Base-by-base conservation (phyloP, 305 asterid species). In the Fraxinus albicans region DNA sequence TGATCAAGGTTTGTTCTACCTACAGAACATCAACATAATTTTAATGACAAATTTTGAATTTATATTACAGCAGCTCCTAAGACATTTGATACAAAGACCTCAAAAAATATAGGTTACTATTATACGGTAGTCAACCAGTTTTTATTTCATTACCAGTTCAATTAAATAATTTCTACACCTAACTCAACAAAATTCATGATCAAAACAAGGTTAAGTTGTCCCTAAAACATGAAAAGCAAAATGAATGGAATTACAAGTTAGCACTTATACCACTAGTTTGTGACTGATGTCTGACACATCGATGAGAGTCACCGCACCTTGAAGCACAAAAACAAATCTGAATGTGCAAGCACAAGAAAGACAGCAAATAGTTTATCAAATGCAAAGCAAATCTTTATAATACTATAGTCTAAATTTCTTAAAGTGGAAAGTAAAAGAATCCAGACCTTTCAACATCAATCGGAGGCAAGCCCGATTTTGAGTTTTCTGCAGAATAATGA, bases 271-370 rank as follows among this genome's bases (percentile, higher is more conserved):
- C 91, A 85, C 89, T 69, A 96, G 90, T 80, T 88, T 83, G 90
- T 87, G 93, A 76, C 83, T 80, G 50, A 12, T 34, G 77, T 91
- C 92, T 0, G 90, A 86, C 79, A 65, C 76, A 82, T 91, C 94
- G 40, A 67, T 86, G 80, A 96, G 94, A 69, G 87, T 82, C 82
- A 82, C 97, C 72, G 80, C 83, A 40, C 99, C 99, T n/a, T 91
- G 91, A 88, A 96, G 91, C 90, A 92, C 93, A 81, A 96, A 96
- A 34, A 90, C 55, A 44, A 95, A 93, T 93, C 99, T 96, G 91
- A 75, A 85, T 40, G 79, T n/a, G 74, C 85, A 84, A 44, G 82
- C 35, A 70, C 73, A 84, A 79, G 67, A 75, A 47, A 74, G 72
- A 73, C 38, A 76, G 38, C 40, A 12, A 5, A 60, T 12, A 33